These are phyloP conservation scores for Phylloporus gajari DNA, from an alignment of 1,284 basidiomycete species.

Conservation along the genomic window DNA sequence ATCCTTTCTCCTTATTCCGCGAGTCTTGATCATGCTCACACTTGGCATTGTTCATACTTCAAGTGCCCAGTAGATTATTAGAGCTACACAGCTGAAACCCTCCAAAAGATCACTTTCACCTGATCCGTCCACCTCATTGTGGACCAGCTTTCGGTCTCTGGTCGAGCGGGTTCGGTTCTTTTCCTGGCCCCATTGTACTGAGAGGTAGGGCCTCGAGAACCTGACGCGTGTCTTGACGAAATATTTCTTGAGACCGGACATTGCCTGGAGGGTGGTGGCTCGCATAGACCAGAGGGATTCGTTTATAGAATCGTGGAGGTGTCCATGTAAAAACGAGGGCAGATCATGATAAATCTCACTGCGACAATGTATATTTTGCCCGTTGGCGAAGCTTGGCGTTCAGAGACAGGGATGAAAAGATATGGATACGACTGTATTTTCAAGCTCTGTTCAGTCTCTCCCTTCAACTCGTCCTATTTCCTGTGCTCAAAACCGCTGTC, in stretches of 20 bases:
- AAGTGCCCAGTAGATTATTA: slow-evolving; percentile 50
- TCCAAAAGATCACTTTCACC: too few relatives aligned
- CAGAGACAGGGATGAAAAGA: neutral
- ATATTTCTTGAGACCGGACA: slow-evolving; percentile 35
- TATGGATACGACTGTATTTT: slow-evolving; percentile 28
- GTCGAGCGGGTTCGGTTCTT: slow-evolving; percentile 28
- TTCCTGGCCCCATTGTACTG: slow-evolving; percentile 26
- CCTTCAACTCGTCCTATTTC: slow-evolving; percentile 88
- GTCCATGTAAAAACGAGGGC: neutral
- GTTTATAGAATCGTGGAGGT: neutral
- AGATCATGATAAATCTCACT: slow-evolving; percentile 4
- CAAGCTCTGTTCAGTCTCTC: slow-evolving; percentile 77
- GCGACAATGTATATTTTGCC: neutral
- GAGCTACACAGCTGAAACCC: too few relatives aligned
- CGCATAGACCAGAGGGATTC: slow-evolving; percentile 22
- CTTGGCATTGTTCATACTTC: slow-evolving; percentile 86
- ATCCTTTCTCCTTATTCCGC: slow-evolving; percentile 67
- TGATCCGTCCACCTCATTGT: too few relatives aligned
- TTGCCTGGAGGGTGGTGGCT: slow-evolving; percentile 35
- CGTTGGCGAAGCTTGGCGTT: slow-evolving; percentile 8
- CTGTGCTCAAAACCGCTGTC: slow-evolving; percentile 78
- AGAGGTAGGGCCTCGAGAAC: slow-evolving; percentile 20
- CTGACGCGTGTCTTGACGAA: slow-evolving; percentile 35
- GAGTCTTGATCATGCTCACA: slow-evolving; percentile 53
- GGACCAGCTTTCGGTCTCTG: slow-evolving; percentile 22